Conservation (phyloP, 345 rosid genomes). For the Garcia nutans region DNA sequence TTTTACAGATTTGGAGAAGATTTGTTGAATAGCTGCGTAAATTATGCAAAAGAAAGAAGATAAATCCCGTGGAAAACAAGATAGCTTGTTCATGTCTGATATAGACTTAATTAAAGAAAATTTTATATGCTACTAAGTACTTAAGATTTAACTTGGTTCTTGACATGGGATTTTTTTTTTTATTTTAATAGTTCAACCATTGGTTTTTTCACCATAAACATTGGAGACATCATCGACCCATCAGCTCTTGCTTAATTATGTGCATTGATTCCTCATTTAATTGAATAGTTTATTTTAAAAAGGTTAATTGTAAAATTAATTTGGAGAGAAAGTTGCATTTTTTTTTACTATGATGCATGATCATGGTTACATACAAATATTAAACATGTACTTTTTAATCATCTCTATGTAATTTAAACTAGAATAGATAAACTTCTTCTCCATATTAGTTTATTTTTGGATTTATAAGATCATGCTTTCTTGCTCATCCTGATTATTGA, state of each 20-base stretch:
- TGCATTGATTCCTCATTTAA: background rate
- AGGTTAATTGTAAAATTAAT: no score
- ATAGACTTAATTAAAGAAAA: background rate
- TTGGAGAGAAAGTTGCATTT: no score
- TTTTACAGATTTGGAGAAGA: background rate
- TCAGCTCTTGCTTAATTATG: no score
- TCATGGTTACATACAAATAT: no score
- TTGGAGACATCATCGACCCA: conserved; percentile 20
- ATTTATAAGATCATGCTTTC: no score
- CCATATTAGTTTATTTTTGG: no score
- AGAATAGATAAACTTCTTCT: no score
- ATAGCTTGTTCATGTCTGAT: conserved; percentile 9
- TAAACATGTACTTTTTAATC: no score
- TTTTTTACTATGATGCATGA: no score
- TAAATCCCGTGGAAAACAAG: background rate
- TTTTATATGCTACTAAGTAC: background rate
- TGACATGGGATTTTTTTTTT: background rate
- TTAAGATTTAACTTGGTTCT: background rate
- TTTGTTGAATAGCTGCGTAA: background rate
- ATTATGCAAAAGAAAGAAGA: background rate
- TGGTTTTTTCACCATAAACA: conserved; percentile 12
- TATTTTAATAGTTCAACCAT: background rate
- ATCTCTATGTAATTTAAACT: no score
- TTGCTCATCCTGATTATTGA: no score
- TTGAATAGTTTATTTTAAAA: no score